Evolutionary conservation across 2,329 filamentous ascomycete genomes (phyloP).

Genomic region (Tolypocladium guangdongense): DNA sequence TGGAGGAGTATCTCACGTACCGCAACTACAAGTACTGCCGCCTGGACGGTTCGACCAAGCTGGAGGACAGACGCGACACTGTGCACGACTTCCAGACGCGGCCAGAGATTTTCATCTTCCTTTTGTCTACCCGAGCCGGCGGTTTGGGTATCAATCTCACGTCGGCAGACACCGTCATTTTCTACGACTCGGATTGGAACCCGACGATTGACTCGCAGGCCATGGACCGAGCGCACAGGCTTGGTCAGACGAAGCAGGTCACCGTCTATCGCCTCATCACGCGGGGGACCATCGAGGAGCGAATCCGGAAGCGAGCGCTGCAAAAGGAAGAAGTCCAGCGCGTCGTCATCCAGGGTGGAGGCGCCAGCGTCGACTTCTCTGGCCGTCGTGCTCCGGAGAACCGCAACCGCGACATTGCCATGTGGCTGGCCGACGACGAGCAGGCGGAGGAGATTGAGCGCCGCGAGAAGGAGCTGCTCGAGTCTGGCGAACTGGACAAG

Average conservation of each 20-base stretch:
- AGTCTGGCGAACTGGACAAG: constrained; percentile 58
- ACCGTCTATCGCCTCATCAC: constrained; percentile 98
- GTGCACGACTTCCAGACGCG: constrained; percentile 93
- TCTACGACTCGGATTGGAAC: constrained; percentile 99
- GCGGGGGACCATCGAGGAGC: constrained; percentile 91
- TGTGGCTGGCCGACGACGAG: constrained; percentile 97
- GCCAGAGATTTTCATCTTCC: constrained; percentile 92
- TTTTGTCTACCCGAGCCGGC: constrained; percentile 90
- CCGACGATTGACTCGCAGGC: constrained; percentile 97
- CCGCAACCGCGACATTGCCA: constrained; percentile 92
- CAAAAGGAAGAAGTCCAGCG: constrained; percentile 99
- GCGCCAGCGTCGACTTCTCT: constrained; percentile 91
- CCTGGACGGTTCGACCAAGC: constrained; percentile 90
- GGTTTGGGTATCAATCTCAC: constrained; percentile 97
- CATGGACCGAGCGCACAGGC: constrained; percentile 96
- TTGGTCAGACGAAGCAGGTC: constrained; percentile 91
- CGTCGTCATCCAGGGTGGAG: constrained; percentile 88
- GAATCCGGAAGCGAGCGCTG: constrained; percentile 89
- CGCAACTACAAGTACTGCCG: constrained; percentile 98
- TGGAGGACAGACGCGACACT: constrained; percentile 93
- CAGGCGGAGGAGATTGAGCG: constrained; percentile 89
- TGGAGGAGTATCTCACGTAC: constrained; percentile 98
- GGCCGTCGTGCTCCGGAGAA: constrained; percentile 79
- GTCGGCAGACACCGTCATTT: constrained; percentile 94
- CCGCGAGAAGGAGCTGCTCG: constrained; percentile 77